These are phyloP conservation scores for Sclerotinia subarctica DNA, from an alignment of 2,329 filamentous ascomycete genomes.

Conservation along the genomic window DNA sequence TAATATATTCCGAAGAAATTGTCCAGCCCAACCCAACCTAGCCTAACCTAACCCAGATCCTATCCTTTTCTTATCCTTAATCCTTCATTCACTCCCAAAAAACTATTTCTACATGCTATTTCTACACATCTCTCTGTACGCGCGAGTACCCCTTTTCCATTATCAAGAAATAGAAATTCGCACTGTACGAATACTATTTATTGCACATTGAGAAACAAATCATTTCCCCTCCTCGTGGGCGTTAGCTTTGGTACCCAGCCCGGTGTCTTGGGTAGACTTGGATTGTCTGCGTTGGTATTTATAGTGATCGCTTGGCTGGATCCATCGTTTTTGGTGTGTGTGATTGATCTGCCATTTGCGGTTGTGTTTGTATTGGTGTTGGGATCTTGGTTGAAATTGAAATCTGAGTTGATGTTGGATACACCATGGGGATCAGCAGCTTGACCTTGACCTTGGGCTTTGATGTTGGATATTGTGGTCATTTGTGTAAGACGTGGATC, in stretches of 20 bases:
- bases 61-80: neutral
- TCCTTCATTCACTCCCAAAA: neutral
- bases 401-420: neutral
- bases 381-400: neutral
- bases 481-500: slow-evolving; percentile 11
- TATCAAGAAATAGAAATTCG: no score
- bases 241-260: slow-evolving; percentile 64
- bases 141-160: no score
- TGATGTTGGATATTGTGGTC: slow-evolving; percentile 34
- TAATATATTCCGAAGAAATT: neutral
- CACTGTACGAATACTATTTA: slow-evolving; percentile 24
- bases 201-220: slow-evolving; percentile 58
- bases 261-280: slow-evolving; percentile 45
- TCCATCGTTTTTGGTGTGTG: neutral
- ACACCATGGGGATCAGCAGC: neutral
- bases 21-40: neutral
- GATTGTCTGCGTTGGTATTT: neutral
- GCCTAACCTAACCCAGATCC: neutral
- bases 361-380: neutral
- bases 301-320: neutral
- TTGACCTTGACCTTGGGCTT: neutral
- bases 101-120: neutral
- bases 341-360: neutral
- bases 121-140: neutral
- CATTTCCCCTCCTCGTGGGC: slow-evolving; percentile 62